These are phyloP conservation scores for Curvularia sp. DNA, from an alignment of 2,329 filamentous ascomycete species.

Conservation along the genomic window DNA sequence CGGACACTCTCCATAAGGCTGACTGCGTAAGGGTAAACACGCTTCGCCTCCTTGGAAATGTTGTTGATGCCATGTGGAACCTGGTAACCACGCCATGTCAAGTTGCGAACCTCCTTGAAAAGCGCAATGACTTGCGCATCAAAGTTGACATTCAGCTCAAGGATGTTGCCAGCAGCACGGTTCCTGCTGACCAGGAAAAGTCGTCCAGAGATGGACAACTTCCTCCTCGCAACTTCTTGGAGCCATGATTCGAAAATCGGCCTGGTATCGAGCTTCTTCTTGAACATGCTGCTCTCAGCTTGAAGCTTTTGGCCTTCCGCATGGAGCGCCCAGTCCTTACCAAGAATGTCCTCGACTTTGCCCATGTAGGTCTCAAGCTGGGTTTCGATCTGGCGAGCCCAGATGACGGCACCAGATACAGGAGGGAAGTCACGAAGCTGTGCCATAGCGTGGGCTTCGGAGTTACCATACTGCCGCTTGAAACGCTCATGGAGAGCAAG, in stretches of 20 bases:
- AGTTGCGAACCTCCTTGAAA: conserved; percentile 97
- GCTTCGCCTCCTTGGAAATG: conserved; percentile 97
- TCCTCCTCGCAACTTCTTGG: conserved; percentile 83
- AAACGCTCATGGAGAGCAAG: conserved; percentile 92
- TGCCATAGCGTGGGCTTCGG: conserved; percentile 97
- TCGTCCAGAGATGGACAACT: conserved; percentile 89
- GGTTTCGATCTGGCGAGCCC: conserved; percentile 95
- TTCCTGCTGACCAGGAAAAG: conserved; percentile 90
- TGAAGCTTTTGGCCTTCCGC: conserved; percentile 93
- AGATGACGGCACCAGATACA: conserved; percentile 95
- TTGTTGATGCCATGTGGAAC: conserved; percentile 95
- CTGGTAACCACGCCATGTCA: conserved; percentile 92
- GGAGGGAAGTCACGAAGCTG: conserved; percentile 94
- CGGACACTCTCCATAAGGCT: conserved; percentile 99
- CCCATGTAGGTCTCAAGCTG: conserved; percentile 97
- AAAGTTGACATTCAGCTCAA: conserved; percentile 94
- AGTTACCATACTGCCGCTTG: conserved; percentile 98
- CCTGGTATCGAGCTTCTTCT: conserved; percentile 92
- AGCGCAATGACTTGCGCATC: conserved; percentile 95
- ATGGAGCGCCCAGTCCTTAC: conserved; percentile 92
- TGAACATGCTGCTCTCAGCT: conserved; percentile 89
- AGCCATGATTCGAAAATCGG: conserved; percentile 97
- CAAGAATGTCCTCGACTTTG: conserved; percentile 97
- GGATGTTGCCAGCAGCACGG: conserved; percentile 83
- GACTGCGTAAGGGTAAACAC: conserved; percentile 96